phyloP scores from a whole-genome alignment of 129 eudicot species.

The Flaveria trinervia region DNA sequence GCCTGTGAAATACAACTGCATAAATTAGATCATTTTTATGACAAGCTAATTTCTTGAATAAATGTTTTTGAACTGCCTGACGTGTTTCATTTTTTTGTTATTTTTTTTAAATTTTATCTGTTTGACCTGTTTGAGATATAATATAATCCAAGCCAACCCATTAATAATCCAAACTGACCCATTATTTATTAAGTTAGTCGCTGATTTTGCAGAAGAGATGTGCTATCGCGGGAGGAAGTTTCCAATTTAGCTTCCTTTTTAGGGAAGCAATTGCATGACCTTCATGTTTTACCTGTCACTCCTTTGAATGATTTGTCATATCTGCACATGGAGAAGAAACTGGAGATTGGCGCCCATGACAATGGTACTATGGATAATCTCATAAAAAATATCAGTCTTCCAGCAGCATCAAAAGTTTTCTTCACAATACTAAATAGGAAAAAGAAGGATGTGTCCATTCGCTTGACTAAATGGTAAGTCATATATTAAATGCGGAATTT shows the following conservation, averaged over 20 bases:
- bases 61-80: not conserved
- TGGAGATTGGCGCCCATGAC: slow-evolving; percentile 25
- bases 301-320: slow-evolving; percentile 36
- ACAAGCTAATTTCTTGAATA: not conserved
- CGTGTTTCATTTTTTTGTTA: not conserved
- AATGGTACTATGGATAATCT: slow-evolving; percentile 34
- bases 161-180: not conserved
- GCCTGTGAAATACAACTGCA: not conserved
- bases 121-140: not conserved
- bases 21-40: slow-evolving; percentile 2
- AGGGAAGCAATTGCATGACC: slow-evolving; percentile 84
- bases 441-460: slow-evolving; percentile 56
- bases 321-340: slow-evolving; percentile 26
- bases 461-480: slow-evolving; percentile 74
- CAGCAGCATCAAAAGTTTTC: slow-evolving; percentile 54
- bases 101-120: not conserved
- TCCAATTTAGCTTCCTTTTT: slow-evolving; percentile 74
- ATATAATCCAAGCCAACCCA: not conserved
- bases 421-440: slow-evolving; percentile 54
- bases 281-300: slow-evolving; percentile 70
- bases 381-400: slow-evolving; percentile 34
- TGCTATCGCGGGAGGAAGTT: slow-evolving; percentile 55
- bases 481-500: not conserved
- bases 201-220: slow-evolving; percentile 66
- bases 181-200: not conserved